A percentile compares a stretch with the other conserved stretches of the same genome.
phyloP scores from a whole-genome alignment of 768 basidiomycete genomes.

The Candolleomyces aberdarensis region DNA sequence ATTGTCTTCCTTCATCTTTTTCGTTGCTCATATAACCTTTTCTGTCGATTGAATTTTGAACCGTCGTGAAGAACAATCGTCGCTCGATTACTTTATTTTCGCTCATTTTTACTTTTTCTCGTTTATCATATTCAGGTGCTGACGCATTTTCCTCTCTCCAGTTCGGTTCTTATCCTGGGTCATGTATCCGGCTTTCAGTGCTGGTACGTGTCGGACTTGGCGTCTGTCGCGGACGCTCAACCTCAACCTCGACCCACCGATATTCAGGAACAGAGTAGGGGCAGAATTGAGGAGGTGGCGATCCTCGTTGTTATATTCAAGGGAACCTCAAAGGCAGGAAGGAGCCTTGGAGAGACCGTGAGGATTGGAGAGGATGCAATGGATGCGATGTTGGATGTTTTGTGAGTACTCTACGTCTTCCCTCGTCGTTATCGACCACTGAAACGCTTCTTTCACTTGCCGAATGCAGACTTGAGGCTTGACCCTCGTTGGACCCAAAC shows the following conservation, averaged over 20 bases:
- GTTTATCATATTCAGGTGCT: neutral
- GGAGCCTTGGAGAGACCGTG: constrained; percentile 3
- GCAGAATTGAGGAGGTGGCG: constrained; percentile 15
- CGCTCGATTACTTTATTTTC: too few relatives aligned
- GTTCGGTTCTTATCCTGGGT: constrained; percentile 26
- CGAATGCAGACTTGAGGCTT: constrained; percentile 14
- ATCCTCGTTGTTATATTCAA: constrained; percentile 39
- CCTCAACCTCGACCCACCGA: constrained; percentile 22
- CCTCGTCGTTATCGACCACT: constrained; percentile 27
- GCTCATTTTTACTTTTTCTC: neutral
- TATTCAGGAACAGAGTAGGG: constrained; percentile 11
- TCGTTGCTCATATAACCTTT: too few relatives aligned
- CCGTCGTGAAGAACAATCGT: too few relatives aligned
- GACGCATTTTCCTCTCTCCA: neutral
- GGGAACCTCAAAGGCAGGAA: constrained; percentile 13
- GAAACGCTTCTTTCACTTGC: neutral
- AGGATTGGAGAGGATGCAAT: constrained; percentile 26
- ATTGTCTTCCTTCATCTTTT: neutral
- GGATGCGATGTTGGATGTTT: constrained; percentile 28
- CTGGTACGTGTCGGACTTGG: constrained; percentile 60
- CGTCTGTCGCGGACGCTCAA: constrained; percentile 49
- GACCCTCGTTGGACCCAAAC: constrained; percentile 6
- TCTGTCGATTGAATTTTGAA: too few relatives aligned
- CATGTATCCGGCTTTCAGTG: constrained; percentile 51
- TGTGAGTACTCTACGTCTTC: constrained; percentile 32